phyloP scores from a whole-genome alignment of 352 stramenopile species.

The Phytophthora agathidicida region DNA sequence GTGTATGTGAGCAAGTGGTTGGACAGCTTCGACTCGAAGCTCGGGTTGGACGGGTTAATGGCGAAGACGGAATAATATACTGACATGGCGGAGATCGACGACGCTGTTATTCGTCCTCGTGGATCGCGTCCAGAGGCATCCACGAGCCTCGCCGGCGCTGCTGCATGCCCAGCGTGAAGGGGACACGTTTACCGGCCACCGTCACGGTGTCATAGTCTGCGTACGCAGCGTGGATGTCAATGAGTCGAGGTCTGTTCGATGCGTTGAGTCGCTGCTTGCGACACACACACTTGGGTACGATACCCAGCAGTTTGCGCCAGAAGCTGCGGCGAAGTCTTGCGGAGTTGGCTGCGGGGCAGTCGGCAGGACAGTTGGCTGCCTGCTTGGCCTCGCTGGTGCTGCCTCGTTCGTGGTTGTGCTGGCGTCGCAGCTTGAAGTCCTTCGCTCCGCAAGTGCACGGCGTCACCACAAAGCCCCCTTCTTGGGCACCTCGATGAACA shows the following conservation, averaged over 20 bases:
- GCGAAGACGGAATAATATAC: background rate
- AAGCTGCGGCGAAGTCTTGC: conserved; percentile 32
- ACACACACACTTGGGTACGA: conserved; percentile 55
- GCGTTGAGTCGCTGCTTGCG: conserved; percentile 10
- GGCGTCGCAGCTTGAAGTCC: conserved; percentile 23
- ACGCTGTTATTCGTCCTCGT: conserved; percentile 29
- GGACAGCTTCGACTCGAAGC: conserved; percentile 58
- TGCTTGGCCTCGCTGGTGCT: conserved; percentile 21
- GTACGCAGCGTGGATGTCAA: conserved; percentile 46
- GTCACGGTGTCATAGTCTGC: conserved; percentile 40
- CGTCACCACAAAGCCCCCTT: conserved; percentile 2
- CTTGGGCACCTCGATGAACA: conserved; percentile 15
- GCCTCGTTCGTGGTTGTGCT: conserved; percentile 11
- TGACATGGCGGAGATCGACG: background rate
- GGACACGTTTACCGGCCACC: conserved; percentile 48
- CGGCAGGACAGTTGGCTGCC: conserved; percentile 23
- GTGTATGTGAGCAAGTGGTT: conserved; percentile 63
- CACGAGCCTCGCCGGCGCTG: conserved; percentile 37
- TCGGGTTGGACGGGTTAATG: conserved; percentile 27
- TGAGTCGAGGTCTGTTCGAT: conserved; percentile 8
- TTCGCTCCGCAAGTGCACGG: conserved; percentile 24
- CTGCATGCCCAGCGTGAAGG: conserved; percentile 55
- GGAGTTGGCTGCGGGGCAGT: background rate
- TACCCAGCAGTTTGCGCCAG: conserved; percentile 52
- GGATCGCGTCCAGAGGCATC: conserved; percentile 45